Percentiles rank a stretch among this genome's conserved stretches.
Conservation (phyloP, 1,284 basidiomycete species). For the Ustilago tritici region DNA sequence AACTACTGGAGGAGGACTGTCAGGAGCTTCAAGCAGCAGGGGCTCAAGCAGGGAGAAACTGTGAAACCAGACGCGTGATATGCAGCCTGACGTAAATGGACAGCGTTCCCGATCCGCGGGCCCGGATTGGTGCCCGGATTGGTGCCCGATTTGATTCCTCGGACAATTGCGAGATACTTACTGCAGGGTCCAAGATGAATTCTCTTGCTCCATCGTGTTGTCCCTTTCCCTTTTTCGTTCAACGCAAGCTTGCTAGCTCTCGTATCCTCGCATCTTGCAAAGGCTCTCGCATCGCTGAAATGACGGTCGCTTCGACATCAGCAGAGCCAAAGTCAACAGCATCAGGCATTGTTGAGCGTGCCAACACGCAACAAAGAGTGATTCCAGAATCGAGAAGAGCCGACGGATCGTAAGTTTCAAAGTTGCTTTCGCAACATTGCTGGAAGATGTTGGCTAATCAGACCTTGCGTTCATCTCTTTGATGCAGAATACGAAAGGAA, state of each 20-base stretch:
- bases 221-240: not conserved
- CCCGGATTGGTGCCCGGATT: not conserved
- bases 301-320: conserved; percentile 20
- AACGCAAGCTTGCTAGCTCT: not conserved
- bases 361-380: conserved; percentile 84
- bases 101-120: not conserved
- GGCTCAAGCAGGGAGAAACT: not conserved
- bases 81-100: not conserved
- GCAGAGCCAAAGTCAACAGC: conserved; percentile 77
- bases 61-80: not conserved
- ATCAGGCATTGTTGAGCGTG: conserved; percentile 85
- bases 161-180: not conserved
- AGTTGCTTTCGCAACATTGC: not conserved
- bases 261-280: not conserved
- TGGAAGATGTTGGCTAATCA: not conserved
- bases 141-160: not conserved
- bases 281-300: not conserved
- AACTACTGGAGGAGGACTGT: not conserved
- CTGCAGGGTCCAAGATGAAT: conserved; percentile 27
- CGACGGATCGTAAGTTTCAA: conserved; percentile 84
- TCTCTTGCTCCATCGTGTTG: not conserved
- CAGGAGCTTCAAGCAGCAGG: conserved; percentile 5
- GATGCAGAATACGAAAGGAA: conserved; percentile 82
- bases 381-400: conserved; percentile 84
- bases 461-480: not conserved